These are phyloP conservation scores for Tuber brumale DNA, from an alignment of 495 filamentous ascomycete species.

Conservation along the genomic window DNA sequence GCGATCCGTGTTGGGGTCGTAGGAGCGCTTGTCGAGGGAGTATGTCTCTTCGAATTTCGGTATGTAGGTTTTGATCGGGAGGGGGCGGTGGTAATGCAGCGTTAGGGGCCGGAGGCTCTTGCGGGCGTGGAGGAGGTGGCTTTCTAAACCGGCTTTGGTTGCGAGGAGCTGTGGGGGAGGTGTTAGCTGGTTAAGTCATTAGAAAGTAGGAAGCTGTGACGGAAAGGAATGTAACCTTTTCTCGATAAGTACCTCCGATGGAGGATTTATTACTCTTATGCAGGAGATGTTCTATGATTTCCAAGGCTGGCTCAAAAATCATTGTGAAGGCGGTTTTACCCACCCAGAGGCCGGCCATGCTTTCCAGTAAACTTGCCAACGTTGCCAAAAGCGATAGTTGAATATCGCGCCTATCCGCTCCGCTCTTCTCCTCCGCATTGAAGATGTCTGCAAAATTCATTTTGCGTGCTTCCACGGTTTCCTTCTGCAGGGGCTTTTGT, in stretches of 20 bases:
- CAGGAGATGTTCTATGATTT: conserved; percentile 52
- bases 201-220: neutral
- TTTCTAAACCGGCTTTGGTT: conserved; percentile 47
- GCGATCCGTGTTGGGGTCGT: conserved; percentile 85
- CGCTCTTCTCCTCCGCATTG: conserved; percentile 18
- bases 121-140: conserved; percentile 52
- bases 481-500: conserved; percentile 24
- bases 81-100: conserved; percentile 80
- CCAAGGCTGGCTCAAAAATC: conserved; percentile 57
- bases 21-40: conserved; percentile 80
- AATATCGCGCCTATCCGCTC: conserved; percentile 27
- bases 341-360: conserved; percentile 58
- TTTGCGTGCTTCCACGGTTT: conserved; percentile 42
- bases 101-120: conserved; percentile 67
- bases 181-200: conserved; percentile 8
- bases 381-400: conserved; percentile 51
- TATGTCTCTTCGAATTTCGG: conserved; percentile 96
- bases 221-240: neutral
- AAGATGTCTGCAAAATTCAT: conserved; percentile 53
- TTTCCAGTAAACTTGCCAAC: conserved; percentile 52
- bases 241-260: neutral
- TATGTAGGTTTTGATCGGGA: conserved; percentile 78
- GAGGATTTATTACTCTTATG: conserved; percentile 39
- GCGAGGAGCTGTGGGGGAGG: conserved; percentile 36
- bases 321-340: conserved; percentile 65